Conservation (phyloP, 2,329 filamentous ascomycete species). For the Chaetomium globosum region DNA sequence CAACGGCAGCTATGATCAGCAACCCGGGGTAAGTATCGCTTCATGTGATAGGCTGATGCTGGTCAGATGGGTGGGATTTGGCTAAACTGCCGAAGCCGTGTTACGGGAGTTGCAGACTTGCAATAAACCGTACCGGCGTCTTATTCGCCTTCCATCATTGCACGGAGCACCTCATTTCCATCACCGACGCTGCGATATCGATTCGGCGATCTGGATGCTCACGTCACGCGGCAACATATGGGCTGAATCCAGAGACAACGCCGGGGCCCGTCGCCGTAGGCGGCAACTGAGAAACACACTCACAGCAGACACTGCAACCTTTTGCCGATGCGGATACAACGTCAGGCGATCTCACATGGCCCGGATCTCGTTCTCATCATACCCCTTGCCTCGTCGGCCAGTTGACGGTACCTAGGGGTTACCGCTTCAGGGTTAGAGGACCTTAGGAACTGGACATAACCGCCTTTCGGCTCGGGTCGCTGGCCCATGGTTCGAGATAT, state of each 20-base stretch:
- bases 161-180: conserved; percentile 21
- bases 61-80: conserved; percentile 15
- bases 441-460: background rate
- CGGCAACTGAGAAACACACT: conserved; percentile 1
- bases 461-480: background rate
- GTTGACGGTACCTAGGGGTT: background rate
- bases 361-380: background rate
- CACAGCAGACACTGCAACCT: background rate
- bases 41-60: conserved; percentile 7
- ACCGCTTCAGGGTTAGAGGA: background rate
- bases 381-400: background rate
- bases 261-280: background rate
- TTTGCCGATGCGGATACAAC: conserved; percentile 1
- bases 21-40: background rate
- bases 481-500: background rate
- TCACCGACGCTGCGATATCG: background rate
- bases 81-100: conserved; percentile 32
- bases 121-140: conserved; percentile 15
- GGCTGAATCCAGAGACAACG: background rate
- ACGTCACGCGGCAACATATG: background rate
- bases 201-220: background rate
- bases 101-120: conserved; percentile 6
- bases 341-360: background rate
- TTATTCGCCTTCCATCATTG: conserved; percentile 13
- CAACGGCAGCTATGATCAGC: conserved; percentile 16